These are phyloP conservation scores for Conringia planisiliqua DNA, from an alignment of 345 rosid genomes.

Conservation along the genomic window DNA sequence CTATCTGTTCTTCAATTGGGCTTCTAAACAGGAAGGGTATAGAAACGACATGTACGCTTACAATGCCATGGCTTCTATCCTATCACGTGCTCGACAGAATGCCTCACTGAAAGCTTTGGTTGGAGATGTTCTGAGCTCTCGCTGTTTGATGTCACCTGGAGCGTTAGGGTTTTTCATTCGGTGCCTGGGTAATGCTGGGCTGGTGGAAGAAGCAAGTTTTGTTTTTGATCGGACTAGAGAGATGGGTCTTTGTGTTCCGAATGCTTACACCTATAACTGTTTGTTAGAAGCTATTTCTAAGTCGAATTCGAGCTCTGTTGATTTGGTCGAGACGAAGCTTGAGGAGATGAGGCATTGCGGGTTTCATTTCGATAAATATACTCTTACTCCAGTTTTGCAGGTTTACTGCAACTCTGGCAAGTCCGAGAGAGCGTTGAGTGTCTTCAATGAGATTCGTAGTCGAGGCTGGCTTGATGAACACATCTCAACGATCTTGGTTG, in stretches of 20 bases:
- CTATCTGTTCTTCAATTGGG: conserved; percentile 61
- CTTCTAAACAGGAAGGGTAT: conserved; percentile 57
- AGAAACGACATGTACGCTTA: conserved; percentile 59
- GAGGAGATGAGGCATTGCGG: conserved; percentile 63
- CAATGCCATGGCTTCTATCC: conserved; percentile 84
- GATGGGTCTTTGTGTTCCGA: conserved; percentile 63
- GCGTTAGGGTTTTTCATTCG: conserved; percentile 73
- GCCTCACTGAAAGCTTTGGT: conserved; percentile 57
- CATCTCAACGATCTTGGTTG: conserved; percentile 51
- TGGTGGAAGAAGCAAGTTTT: conserved; percentile 58
- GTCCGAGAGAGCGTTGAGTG: conserved; percentile 48
- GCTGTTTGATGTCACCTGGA: conserved; percentile 69
- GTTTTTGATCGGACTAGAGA: conserved; percentile 61
- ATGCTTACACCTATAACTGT: conserved; percentile 69
- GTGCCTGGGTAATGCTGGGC: conserved; percentile 68
- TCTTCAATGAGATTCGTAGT: conserved; percentile 51
- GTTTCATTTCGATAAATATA: conserved; percentile 54
- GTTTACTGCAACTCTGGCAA: conserved; percentile 58
- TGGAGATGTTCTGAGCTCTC: conserved; percentile 42
- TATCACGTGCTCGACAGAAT: conserved; percentile 92
- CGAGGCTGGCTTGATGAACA: conserved; percentile 71
- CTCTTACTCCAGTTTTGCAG: conserved; percentile 72
- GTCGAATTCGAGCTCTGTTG: conserved; percentile 39
- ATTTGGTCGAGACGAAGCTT: conserved; percentile 58
- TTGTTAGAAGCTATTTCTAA: conserved; percentile 68